These are phyloP conservation scores for Phytomonas serpens DNA, from an alignment of 208 protist species.

Conservation along the genomic window DNA sequence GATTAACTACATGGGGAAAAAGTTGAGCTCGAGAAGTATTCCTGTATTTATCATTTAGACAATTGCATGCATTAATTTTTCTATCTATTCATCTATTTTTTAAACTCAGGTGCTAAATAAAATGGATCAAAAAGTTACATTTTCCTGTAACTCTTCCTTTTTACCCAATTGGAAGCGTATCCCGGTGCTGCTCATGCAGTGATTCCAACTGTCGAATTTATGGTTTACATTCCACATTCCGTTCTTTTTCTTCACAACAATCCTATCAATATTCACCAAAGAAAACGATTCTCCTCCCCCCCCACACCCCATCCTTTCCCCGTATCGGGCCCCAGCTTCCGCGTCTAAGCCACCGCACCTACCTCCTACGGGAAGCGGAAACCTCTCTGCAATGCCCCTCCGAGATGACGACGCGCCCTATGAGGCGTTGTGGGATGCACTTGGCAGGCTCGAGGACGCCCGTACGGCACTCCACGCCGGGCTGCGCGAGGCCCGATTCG, in stretches of 20 bases:
- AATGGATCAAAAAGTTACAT: constrained; percentile 1
- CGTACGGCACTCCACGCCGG: constrained; percentile 32
- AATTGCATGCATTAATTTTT: constrained; percentile 6
- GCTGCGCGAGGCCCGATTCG: constrained; percentile 47
- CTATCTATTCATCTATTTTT: constrained; percentile 3
- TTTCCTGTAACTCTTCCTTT: constrained; percentile 3
- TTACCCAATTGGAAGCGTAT: constrained; percentile 8
- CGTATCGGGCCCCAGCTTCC: no score
- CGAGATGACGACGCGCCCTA: neutral
- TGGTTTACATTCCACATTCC: neutral
- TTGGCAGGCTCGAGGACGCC: constrained; percentile 30
- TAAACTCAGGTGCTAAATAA: constrained; percentile 2
- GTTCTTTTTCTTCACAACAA: neutral
- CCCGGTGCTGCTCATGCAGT: neutral
- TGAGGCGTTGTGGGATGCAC: constrained; percentile 17
- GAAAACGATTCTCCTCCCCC: no score
- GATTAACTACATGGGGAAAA: neutral
- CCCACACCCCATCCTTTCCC: no score
- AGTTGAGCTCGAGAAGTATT: neutral
- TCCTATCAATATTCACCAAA: neutral
- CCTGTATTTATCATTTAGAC: constrained; percentile 9
- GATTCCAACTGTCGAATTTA: neutral
- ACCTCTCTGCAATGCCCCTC: neutral
- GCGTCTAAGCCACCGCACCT: no score
- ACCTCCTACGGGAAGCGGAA: no score